phyloP scores from a whole-genome alignment of 495 filamentous ascomycete species.

The Tuber aestivum region DNA sequence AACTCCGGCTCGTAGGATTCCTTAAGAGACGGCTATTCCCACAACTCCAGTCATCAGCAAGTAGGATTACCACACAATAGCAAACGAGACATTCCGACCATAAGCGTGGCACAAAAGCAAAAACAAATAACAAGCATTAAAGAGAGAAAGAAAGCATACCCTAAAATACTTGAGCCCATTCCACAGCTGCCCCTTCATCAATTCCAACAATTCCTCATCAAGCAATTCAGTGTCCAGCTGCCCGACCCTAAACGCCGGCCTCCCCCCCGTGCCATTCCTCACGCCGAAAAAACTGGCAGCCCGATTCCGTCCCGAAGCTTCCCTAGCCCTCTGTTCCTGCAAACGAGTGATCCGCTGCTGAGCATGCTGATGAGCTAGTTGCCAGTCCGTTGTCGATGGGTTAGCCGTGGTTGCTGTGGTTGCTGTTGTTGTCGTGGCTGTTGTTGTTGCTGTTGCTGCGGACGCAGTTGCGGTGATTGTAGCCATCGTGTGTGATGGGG shows the following conservation, averaged over 20 bases:
- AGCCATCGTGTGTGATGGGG: conserved; percentile 35
- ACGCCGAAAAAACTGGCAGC: conserved; percentile 48
- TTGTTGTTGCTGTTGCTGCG: conserved; percentile 6
- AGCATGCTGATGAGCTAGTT: conserved; percentile 38
- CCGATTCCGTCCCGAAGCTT: conserved; percentile 17
- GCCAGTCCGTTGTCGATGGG: conserved; percentile 35
- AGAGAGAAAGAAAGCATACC: conserved; percentile 49
- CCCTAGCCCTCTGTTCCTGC: conserved; percentile 26
- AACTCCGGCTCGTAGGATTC: conserved; percentile 67
- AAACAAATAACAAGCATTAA: conserved; percentile 3
- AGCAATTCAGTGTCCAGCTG: conserved; percentile 95
- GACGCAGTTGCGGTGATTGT: conserved; percentile 13
- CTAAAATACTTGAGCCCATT: conserved; percentile 85
- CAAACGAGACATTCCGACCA: conserved; percentile 9
- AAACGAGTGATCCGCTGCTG: conserved; percentile 36
- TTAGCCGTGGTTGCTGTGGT: conserved; percentile 19
- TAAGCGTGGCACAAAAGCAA: conserved; percentile 5
- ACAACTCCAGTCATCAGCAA: conserved; percentile 6
- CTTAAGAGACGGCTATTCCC: conserved; percentile 44
- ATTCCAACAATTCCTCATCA: conserved; percentile 83
- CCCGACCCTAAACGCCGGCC: conserved; percentile 84
- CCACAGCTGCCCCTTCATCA: conserved; percentile 80
- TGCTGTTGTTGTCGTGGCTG: conserved; percentile 19
- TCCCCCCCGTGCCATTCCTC: conserved; percentile 65
- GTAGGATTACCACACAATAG: not conserved